Base-by-base conservation (phyloP, 73 alveolate genomes). In the Paraurostyla sp. region DNA sequence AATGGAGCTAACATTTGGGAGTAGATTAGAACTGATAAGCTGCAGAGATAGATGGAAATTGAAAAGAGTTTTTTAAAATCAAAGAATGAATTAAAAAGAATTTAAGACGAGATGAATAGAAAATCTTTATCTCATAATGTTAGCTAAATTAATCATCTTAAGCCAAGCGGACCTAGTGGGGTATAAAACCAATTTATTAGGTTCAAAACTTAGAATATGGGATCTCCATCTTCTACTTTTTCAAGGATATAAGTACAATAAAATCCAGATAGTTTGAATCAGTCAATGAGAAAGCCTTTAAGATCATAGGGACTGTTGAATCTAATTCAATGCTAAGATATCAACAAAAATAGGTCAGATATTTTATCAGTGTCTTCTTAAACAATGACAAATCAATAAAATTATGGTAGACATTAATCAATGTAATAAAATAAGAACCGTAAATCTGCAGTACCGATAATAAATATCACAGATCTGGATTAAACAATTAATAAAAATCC, bases 1-100 rank as follows among this genome's bases (percentile, higher is more conserved):
- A 65, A 65, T 15, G 82, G 82, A 18, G 82, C 82, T 1, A 65
- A 20, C 23, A 65, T 65, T 38, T 65, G 82, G 82, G 82, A 65
- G 25, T 30, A 36, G 32, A 65, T 65, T 65, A 65, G 41, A 38
- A 65, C 82, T 65, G 82, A 65, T 0, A 65, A 65, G 82, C 3
- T 65, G 58, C 58, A 65, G 25, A 65, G 82, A 40, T 4, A 38
- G 23, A 25, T 65, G 33, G 82, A 65, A 1, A 38, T 65, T 38
- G 82, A 65, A 36, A 65, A 65, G 58, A 65, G 82, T 40, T 65
- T 65, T 38, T 16, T 18, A 20, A 33, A 30, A 16, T 65, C 82
- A 11, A 65, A 65, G 25, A 65, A 22, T 25, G 82, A 65, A 40
- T 33, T 65, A 18, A 13, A 3, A 7, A 65, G 46, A 40, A 65